These are phyloP conservation scores for Geoglossum glabrum DNA, from an alignment of 495 filamentous ascomycete species.

Conservation along the genomic window DNA sequence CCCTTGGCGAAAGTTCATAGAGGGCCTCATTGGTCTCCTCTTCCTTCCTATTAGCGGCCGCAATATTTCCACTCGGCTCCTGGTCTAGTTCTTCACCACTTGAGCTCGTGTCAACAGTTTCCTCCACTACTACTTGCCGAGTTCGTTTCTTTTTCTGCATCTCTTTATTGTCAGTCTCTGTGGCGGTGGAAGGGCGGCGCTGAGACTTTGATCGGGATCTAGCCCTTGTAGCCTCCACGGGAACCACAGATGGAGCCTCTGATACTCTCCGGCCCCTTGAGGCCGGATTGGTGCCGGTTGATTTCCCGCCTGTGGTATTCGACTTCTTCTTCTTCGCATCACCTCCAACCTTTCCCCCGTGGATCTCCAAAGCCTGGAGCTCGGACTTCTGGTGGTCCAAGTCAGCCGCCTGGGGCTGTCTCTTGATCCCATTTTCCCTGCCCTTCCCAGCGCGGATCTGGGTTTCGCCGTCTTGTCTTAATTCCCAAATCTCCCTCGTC, in stretches of 20 bases:
- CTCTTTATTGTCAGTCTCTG: background rate
- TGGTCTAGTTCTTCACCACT: background rate
- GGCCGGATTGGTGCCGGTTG: background rate
- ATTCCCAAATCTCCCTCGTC: constrained; percentile 5
- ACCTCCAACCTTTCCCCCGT: background rate
- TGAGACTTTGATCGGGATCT: background rate
- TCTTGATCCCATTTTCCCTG: background rate
- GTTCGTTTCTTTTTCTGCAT: constrained; percentile 2
- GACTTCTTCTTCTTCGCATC: background rate
- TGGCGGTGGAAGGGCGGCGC: background rate
- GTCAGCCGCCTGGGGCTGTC: background rate
- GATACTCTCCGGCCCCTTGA: background rate
- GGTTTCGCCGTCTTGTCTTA: background rate
- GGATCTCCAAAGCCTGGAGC: background rate
- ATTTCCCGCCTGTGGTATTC: background rate
- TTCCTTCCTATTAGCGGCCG: background rate
- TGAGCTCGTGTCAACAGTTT: background rate
- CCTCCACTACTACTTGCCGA: background rate
- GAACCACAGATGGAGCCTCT: background rate
- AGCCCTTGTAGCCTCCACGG: background rate
- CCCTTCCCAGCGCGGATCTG: background rate
- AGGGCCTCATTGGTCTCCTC: background rate
- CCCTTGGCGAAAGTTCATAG: background rate
- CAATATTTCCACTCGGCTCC: background rate
- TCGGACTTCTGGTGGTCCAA: background rate